Evolutionary conservation across 2,329 filamentous ascomycete genomes (phyloP).

Genomic region (Ophiocordyceps camponoti-leonardi): DNA sequence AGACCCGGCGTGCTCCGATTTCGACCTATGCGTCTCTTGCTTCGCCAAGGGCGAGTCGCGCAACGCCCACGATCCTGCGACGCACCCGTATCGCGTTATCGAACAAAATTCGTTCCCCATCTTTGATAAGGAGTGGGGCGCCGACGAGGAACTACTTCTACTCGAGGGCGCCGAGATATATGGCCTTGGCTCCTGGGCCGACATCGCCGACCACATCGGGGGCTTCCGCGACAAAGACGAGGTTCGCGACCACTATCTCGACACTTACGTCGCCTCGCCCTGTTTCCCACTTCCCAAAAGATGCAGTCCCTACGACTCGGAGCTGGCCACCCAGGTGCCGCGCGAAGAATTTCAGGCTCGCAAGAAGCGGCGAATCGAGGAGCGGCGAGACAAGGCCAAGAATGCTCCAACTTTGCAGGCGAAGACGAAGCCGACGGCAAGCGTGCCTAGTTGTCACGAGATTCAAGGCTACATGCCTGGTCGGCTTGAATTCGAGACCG

Average conservation of each 20-base stretch:
- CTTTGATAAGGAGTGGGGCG: constrained; percentile 87
- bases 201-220: constrained; percentile 95
- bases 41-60: constrained; percentile 70
- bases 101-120: constrained; percentile 98
- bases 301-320: constrained; percentile 67
- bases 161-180: constrained; percentile 93
- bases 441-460: constrained; percentile 90
- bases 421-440: constrained; percentile 91
- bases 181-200: constrained; percentile 89
- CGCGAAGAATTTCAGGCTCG: constrained; percentile 83
- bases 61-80: constrained; percentile 70
- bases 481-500: constrained; percentile 90
- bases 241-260: constrained; percentile 83
- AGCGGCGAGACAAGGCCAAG: constrained; percentile 74
- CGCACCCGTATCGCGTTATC: constrained; percentile 82
- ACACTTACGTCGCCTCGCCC: constrained; percentile 69
- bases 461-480: constrained; percentile 98
- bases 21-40: constrained; percentile 91
- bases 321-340: constrained; percentile 62
- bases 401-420: constrained; percentile 68
- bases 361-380: constrained; percentile 88
- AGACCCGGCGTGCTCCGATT: constrained; percentile 68
- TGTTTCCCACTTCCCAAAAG: constrained; percentile 75
- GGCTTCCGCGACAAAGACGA: constrained; percentile 91
- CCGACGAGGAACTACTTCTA: constrained; percentile 87